These are phyloP conservation scores for Clathrus columnatus DNA, from an alignment of 768 basidiomycete species.

Conservation along the genomic window DNA sequence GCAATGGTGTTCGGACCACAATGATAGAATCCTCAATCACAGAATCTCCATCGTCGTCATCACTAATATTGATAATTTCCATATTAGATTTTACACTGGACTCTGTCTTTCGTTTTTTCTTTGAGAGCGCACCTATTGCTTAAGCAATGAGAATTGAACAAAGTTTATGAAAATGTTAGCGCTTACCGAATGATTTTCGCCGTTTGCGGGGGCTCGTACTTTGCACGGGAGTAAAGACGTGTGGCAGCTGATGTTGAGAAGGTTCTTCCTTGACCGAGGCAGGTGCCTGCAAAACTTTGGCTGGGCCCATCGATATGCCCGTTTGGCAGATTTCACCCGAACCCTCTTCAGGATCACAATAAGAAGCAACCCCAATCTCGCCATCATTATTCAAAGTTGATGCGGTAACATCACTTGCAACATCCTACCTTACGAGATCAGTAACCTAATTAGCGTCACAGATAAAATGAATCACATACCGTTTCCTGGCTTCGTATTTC, in stretches of 20 bases:
- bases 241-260: neutral
- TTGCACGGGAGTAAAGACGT: neutral
- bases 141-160: neutral
- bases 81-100: neutral
- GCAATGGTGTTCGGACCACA: neutral
- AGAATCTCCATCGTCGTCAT: slow-evolving; percentile 5
- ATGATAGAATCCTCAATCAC: neutral
- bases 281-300: too few relatives aligned
- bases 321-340: too few relatives aligned
- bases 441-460: neutral
- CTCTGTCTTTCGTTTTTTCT: slow-evolving; percentile 4
- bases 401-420: neutral
- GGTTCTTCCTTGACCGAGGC: neutral
- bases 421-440: too few relatives aligned
- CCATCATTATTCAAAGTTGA: too few relatives aligned
- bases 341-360: too few relatives aligned
- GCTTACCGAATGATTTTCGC: neutral
- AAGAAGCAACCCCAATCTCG: too few relatives aligned
- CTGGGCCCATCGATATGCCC: too few relatives aligned
- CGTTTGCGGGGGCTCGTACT: neutral
- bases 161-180: neutral
- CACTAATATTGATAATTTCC: slow-evolving; percentile 9
- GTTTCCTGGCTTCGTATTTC: slow-evolving; percentile 2
- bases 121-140: neutral
- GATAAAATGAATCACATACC: neutral